A percentile compares a stretch with the other conserved stretches of the same genome.
phyloP scores from a whole-genome alignment of 257 asterid genomes.

The Nicotiana knightiana region DNA sequence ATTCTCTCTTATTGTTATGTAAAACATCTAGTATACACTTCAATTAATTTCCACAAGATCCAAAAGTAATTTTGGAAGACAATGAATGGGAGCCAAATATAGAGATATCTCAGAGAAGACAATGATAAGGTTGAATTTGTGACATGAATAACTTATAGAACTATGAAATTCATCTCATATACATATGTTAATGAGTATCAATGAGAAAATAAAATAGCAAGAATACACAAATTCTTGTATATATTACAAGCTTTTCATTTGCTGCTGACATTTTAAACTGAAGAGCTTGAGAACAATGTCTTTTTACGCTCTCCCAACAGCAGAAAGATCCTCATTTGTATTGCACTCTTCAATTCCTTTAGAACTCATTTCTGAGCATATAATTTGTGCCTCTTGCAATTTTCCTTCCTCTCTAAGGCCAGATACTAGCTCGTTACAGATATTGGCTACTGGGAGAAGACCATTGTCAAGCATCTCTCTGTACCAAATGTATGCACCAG shows the following conservation, averaged over 20 bases:
- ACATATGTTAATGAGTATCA: neutral
- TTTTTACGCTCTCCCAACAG: slow-evolving; percentile 15
- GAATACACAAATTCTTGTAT: neutral
- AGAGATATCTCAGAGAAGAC: neutral
- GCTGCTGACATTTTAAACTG: too few relatives aligned
- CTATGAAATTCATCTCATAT: neutral
- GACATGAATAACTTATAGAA: neutral
- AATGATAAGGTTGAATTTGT: neutral
- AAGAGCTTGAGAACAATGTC: neutral
- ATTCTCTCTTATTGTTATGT: too few relatives aligned
- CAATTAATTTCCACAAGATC: too few relatives aligned
- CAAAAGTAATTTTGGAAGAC: neutral
- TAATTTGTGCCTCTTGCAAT: slow-evolving; percentile 37
- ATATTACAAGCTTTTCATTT: slow-evolving; percentile 2
- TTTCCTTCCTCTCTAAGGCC: slow-evolving; percentile 54
- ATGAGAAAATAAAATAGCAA: neutral
- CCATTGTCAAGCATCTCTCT: slow-evolving; percentile 49
- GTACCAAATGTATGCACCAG: slow-evolving; percentile 58
- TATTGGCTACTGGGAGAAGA: slow-evolving; percentile 35
- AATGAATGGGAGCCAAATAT: neutral
- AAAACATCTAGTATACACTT: too few relatives aligned
- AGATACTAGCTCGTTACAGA: slow-evolving; percentile 41
- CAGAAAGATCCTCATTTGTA: slow-evolving; percentile 26
- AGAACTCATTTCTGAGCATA: slow-evolving; percentile 56
- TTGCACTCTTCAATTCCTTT: slow-evolving; percentile 42